These are phyloP conservation scores for Cyclospora cayetanensis DNA, from an alignment of 169 alveolate species.

Conservation along the genomic window DNA sequence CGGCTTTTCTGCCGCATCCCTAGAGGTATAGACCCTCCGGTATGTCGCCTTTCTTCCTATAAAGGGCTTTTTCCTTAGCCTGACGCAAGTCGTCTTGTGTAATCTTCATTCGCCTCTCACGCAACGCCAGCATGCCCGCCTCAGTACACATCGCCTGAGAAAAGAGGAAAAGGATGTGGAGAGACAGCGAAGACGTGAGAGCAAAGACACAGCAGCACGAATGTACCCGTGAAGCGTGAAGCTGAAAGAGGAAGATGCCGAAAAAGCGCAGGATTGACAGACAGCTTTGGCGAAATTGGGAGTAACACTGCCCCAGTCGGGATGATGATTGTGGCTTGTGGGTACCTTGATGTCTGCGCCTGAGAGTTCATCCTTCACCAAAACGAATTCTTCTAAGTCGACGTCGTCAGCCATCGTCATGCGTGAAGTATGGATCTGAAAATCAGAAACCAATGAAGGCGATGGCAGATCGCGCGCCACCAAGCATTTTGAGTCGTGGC, in stretches of 20 bases:
- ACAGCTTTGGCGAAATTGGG: too few species aligned
- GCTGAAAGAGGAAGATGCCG: too few species aligned
- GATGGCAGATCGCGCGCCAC: too few species aligned
- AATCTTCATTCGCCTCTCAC: constrained; percentile 99
- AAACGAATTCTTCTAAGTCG: constrained; percentile 98
- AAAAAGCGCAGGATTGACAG: too few species aligned
- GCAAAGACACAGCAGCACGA: background rate
- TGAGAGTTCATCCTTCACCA: constrained; percentile 98
- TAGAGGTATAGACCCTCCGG: constrained; percentile 96
- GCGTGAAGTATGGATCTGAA: constrained; percentile 96
- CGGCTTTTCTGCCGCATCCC: too few species aligned
- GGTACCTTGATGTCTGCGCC: constrained; percentile 99
- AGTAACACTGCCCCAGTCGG: too few species aligned
- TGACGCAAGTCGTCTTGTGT: constrained; percentile 96
- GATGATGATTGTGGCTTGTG: too few species aligned
- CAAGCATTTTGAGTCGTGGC: too few species aligned
- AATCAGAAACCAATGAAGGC: background rate
- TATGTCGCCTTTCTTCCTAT: constrained; percentile 97
- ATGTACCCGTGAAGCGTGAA: background rate
- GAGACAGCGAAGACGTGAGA: background rate
- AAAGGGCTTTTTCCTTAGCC: constrained; percentile 98
- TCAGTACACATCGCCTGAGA: constrained; percentile 96
- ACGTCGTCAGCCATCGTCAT: constrained; percentile 99
- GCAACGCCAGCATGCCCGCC: constrained; percentile 99
- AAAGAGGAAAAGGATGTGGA: background rate